Conservation (phyloP, 768 basidiomycete genomes). For the Infundibulicybe gibba region DNA sequence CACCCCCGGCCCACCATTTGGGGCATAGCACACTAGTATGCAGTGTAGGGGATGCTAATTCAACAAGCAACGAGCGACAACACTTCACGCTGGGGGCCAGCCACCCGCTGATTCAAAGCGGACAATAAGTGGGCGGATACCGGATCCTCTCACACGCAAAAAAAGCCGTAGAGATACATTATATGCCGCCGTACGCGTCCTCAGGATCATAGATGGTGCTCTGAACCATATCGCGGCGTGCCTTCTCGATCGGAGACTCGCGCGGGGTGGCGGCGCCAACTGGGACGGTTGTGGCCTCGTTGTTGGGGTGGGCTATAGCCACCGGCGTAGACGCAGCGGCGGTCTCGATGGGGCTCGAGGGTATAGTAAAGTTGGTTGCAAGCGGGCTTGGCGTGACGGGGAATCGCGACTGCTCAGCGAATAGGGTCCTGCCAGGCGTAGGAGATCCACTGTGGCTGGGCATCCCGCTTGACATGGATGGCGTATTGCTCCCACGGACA, state of each 20-base stretch:
- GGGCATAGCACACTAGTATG: too few relatives aligned
- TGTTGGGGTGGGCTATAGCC: background rate
- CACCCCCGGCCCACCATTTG: too few relatives aligned
- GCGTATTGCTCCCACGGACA: background rate
- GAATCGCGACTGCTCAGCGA: background rate
- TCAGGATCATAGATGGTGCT: slow-evolving; percentile 37
- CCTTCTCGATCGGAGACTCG: background rate
- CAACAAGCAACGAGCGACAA: too few relatives aligned
- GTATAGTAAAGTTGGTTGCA: slow-evolving; percentile 6
- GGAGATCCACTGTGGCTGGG: slow-evolving; percentile 6
- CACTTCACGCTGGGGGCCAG: too few relatives aligned
- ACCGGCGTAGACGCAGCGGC: background rate
- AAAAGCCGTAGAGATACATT: slow-evolving; percentile 5
- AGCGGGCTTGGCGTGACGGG: slow-evolving; percentile 5
- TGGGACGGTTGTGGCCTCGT: background rate
- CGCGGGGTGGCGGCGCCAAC: background rate
- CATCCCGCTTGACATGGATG: slow-evolving; percentile 12
- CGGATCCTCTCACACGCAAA: too few relatives aligned
- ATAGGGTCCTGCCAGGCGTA: too few relatives aligned
- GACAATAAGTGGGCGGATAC: too few relatives aligned
- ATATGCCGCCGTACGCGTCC: slow-evolving; percentile 53
- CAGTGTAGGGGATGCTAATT: too few relatives aligned
- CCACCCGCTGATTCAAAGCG: too few relatives aligned
- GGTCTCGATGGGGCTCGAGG: background rate
- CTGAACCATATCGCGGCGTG: slow-evolving; percentile 32